Evolutionary conservation across 2,329 filamentous ascomycete genomes (phyloP).

Genomic region (Penicillium sp.): DNA sequence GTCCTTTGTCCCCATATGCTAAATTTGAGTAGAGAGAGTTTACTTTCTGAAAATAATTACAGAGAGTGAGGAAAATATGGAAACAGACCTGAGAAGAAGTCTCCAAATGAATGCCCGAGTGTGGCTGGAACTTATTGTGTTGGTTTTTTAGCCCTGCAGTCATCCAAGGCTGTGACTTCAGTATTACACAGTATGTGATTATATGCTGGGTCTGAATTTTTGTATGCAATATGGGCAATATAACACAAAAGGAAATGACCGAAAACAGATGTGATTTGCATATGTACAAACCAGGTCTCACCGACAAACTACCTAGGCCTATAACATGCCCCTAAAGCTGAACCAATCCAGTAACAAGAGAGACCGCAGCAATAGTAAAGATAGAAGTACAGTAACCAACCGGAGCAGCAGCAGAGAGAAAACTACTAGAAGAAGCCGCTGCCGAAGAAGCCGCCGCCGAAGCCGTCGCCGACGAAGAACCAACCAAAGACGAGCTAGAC

Average conservation of each 20-base stretch:
- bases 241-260: background rate
- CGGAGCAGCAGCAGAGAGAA: conserved; percentile 3
- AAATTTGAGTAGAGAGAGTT: no score
- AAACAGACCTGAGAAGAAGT: no score
- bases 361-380: background rate
- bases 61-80: no score
- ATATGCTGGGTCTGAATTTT: background rate
- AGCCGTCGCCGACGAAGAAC: conserved; percentile 10
- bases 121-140: no score
- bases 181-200: no score
- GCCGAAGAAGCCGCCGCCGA: background rate
- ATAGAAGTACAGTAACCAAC: conserved; percentile 15
- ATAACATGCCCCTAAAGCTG: background rate
- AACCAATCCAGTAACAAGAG: background rate
- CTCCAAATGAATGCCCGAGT: no score
- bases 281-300: background rate
- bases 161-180: no score
- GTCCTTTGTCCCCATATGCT: no score
- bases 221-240: background rate
- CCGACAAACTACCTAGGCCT: background rate
- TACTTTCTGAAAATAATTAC: no score
- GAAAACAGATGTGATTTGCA: background rate
- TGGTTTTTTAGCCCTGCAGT: no score
- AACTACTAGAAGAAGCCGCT: background rate
- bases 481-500: conserved; percentile 16